phyloP scores from a whole-genome alignment of 352 stramenopile genomes.

The Phytophthora fragariae region DNA sequence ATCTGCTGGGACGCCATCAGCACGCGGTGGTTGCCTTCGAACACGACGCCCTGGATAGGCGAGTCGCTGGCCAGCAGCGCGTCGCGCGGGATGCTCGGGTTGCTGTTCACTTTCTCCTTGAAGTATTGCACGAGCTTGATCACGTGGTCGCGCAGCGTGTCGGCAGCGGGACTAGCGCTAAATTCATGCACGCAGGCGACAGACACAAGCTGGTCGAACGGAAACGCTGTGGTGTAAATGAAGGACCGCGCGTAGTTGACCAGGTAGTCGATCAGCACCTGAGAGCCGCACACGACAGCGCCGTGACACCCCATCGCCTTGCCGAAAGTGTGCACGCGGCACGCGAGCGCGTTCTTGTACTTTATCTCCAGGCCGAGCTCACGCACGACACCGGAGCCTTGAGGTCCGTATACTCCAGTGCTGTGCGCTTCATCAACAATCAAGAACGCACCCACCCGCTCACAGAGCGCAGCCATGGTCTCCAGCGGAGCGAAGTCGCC shows the following conservation, averaged over 20 bases:
- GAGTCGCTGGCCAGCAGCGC: slow-evolving; percentile 75
- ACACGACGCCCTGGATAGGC: slow-evolving; percentile 96
- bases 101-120: slow-evolving; percentile 54
- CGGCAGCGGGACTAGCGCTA: slow-evolving; percentile 61
- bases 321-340: slow-evolving; percentile 96
- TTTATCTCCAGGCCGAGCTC: slow-evolving; percentile 81
- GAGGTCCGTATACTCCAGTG: slow-evolving; percentile 89
- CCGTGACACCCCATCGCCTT: slow-evolving; percentile 97
- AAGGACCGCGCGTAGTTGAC: slow-evolving; percentile 98
- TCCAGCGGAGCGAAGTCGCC: slow-evolving; percentile 94
- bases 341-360: slow-evolving; percentile 70
- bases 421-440: slow-evolving; percentile 98
- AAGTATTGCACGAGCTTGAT: slow-evolving; percentile 85
- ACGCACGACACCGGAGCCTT: slow-evolving; percentile 75
- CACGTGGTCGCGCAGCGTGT: slow-evolving; percentile 48
- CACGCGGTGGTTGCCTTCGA: slow-evolving; percentile 92
- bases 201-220: slow-evolving; percentile 91
- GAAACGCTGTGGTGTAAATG: slow-evolving; percentile 97
- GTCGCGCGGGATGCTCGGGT: slow-evolving; percentile 46
- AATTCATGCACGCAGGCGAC: slow-evolving; percentile 92
- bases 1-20: slow-evolving; percentile 80
- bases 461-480: slow-evolving; percentile 86
- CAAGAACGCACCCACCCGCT: slow-evolving; percentile 82
- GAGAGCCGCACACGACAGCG: slow-evolving; percentile 92
- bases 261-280: slow-evolving; percentile 93